A percentile compares a stretch with the other conserved stretches of the same genome.
These are phyloP conservation scores for Coemansia sp. DNA, from an alignment of 192 early-diverging fungal genomes.

Conservation along the genomic window DNA sequence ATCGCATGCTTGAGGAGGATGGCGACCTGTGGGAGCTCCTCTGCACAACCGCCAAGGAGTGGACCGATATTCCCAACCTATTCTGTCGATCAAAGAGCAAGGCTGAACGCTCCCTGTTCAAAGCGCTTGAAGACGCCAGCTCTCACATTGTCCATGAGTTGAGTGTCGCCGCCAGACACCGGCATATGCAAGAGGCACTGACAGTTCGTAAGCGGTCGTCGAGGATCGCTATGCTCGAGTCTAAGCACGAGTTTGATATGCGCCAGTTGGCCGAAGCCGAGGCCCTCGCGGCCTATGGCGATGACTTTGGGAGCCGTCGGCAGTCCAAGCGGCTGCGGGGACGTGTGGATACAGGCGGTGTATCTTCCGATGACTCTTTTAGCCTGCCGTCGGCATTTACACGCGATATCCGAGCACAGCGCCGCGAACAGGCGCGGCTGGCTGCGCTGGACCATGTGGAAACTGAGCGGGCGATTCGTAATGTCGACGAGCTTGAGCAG, in stretches of 20 bases:
- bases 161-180: not conserved
- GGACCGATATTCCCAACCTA: slow-evolving; percentile 9
- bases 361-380: not conserved
- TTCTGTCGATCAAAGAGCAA: slow-evolving; percentile 16
- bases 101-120: slow-evolving; percentile 13
- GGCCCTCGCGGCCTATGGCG: not conserved
- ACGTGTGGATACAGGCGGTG: not conserved
- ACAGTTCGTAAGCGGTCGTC: slow-evolving; percentile 21
- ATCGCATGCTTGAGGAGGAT: slow-evolving; percentile 29
- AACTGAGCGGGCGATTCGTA: not conserved
- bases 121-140: not conserved
- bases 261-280: not conserved
- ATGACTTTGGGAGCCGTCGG: slow-evolving; percentile 4
- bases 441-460: slow-evolving; percentile 6
- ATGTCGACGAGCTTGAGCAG: slow-evolving; percentile 8
- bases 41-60: slow-evolving; percentile 25
- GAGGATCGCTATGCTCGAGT: slow-evolving; percentile 16
- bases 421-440: slow-evolving; percentile 18
- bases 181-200: slow-evolving; percentile 11
- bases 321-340: slow-evolving; percentile 19
- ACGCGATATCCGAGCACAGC: slow-evolving; percentile 20
- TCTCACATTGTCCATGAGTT: slow-evolving; percentile 5
- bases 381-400: not conserved
- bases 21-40: slow-evolving; percentile 48
- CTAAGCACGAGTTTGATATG: not conserved